Base-by-base conservation (phyloP, 257 asterid genomes). In the Euphrasia confusa region DNA sequence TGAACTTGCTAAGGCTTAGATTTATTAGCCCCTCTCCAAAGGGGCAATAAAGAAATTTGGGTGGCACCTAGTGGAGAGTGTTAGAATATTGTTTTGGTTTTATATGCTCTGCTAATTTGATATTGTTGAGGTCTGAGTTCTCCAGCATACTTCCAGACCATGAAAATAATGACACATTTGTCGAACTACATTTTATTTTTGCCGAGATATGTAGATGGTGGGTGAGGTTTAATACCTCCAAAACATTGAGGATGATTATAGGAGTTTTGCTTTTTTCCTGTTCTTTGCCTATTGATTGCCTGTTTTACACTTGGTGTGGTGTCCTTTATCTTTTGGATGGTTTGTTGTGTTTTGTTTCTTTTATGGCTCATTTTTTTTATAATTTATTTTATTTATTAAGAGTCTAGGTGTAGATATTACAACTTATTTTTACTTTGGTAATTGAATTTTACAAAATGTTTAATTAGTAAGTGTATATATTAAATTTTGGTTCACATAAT, bases 21-120 rank as follows among this genome's bases (percentile, higher is more conserved):
- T 7, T 18, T 52, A 10, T 26, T 15, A 32, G 21, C 35, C 39
- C 30, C 5, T 53, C 54, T 44, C 63, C 52, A 59, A 18, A 39
- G 58, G 33, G 58, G 33, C 58, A 53, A 53, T 53, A 53, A 53
- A 53, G 27, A 15, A 89, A 83, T 64, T 95, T 87, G 66, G 97
- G 35, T 10, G 24, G 30, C 56, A 50, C 14, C 56, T 21, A 28
- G n/a, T 53, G 58, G 33, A 24, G 58, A 53, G 33, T 27, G 12
- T 28, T 26, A 27, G 17, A 54, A 54, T 28, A 54, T 27, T 54
- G 17, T 26, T 28, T 10, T 26, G 60, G 17, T 26, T 54, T 54
- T 24, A 27, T 11, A 54, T 15, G 17, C 52, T 27, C 40, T 54
- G 60, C 40, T 27, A 26, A 54, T 54, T 54, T 54, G 60, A 28